Evolutionary conservation across 179 eudicot genomes (phyloP), one percentile per base, ranked within the genome.

Genomic region (Dionaea muscipula): DNA sequence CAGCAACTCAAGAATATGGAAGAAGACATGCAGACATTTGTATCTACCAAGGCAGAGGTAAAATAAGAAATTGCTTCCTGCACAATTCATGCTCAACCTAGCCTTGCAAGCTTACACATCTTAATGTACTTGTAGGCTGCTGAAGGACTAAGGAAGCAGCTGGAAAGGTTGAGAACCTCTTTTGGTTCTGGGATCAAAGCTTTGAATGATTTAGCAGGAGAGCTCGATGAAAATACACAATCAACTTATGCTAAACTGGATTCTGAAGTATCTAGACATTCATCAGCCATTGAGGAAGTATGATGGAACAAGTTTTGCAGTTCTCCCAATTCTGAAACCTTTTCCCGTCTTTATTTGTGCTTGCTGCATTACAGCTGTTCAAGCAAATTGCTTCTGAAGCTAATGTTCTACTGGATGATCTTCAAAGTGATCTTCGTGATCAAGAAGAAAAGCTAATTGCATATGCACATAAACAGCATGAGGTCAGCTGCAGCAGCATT

Each of bases 11-110:
- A 81, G 68, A 80, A 66, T 28, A 84, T 91, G 84, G 94, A 87
- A 78, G 96, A 87, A 55, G 93, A 87, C 64, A 79, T 86, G 89
- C 85, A 84, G 55, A 77, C 83, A 27, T 84, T 87, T 76, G 85
- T 91, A 44, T 82, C 93, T 33, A 85, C 83, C 16, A 91, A 91
- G 74, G 70, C 84, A 49, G 77, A 84, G 93, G 98, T 84, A 78
- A 47, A 8, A 19, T 18, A 19, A 24, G 23, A 26, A 47, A 1
- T 58, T 26, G 4, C 1, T 39, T 1, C 19, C 18, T 47, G 22
- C 36, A 40, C 36, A 16, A 3, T 31, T 31, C 16, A 16, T 13
- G 3, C 27, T 53, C 16, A 28, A 0, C 41, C 1, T 12, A 26
- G 14, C n/a, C 43, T 16, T 51, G 47, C 20, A 46, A 26, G 59